These are phyloP conservation scores for Steccherinum ochraceum DNA, from an alignment of 768 basidiomycete genomes.

Conservation along the genomic window DNA sequence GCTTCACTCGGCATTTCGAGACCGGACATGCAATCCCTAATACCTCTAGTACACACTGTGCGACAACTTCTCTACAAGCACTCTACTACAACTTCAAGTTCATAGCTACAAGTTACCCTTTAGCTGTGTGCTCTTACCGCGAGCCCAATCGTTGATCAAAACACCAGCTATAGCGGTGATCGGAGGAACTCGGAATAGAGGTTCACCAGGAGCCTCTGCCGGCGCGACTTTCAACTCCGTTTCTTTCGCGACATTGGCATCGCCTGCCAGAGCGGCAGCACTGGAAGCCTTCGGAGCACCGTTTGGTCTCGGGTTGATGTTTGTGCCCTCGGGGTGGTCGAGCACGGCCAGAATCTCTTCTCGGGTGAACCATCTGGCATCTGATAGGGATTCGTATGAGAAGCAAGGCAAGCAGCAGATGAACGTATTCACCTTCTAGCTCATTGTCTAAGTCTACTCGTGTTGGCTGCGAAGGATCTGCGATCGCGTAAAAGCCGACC, in stretches of 20 bases:
- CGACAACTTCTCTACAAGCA: no score
- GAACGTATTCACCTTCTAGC: constrained; percentile 62
- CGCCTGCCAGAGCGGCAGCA: background rate
- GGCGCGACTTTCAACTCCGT: constrained; percentile 1
- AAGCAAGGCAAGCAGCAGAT: no score
- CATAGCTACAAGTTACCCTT: background rate
- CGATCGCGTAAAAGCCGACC: constrained; percentile 85
- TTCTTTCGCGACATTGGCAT: constrained; percentile 9
- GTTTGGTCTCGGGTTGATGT: background rate
- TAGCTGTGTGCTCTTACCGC: constrained; percentile 31
- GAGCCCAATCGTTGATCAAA: constrained; percentile 76
- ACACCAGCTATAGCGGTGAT: constrained; percentile 76
- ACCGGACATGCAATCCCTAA: no score
- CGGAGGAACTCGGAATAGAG: constrained; percentile 69
- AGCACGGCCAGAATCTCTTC: constrained; percentile 65
- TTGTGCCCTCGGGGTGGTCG: constrained; percentile 29
- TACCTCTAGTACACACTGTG: no score
- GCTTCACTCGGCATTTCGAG: no score
- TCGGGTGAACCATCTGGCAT: constrained; percentile 86
- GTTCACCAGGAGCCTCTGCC: constrained; percentile 18
- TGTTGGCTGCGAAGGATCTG: constrained; percentile 65
- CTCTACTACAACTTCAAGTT: background rate
- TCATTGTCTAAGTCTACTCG: constrained; percentile 91
- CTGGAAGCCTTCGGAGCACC: constrained; percentile 1
- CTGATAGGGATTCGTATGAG: constrained; percentile 24